Evolutionary conservation across 1,284 basidiomycete species (phyloP), one percentile per base, ranked within the genome.

Genomic region (Pseudozyma thailandica): DNA sequence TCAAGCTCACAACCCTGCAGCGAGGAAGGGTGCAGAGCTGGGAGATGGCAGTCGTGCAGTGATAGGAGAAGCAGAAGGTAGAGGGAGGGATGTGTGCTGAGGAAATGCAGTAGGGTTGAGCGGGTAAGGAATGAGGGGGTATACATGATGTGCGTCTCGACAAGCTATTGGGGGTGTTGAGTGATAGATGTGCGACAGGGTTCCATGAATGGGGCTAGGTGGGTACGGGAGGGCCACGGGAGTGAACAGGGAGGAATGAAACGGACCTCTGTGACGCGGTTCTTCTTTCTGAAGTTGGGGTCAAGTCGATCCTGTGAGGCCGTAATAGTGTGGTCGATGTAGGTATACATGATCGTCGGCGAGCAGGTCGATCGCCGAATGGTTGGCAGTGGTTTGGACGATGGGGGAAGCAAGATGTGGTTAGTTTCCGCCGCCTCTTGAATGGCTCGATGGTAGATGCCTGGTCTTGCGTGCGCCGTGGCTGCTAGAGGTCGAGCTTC

Each of bases 261-360:
- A 78, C 73, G 64, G 68, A 78, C 74, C 73, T 81, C 77, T 50
- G 79, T 81, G 50, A 74, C 79, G 48, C 76, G 70, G 60, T 77
- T 79, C 72, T 81, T 81, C 71, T 81, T 81, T 55, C 75, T 58
- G 57, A 77, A 77, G 52, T 75, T 59, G 25, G 75, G 79, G 61
- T 81, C 75, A 53, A 79, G 65, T 42, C 70, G 70, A 58, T 61
- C 66, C 68, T 71, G 55, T 47, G 43, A 33, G 33, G 53, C 30
- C 47, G 43, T 4, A 21, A n/a, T 33, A 28, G 33, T 51, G 55
- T 41, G 33, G 57, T 62, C 39, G 25, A 37, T 51, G 27, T 12
- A 31, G 47, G 28, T 50, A 48, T 41, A 50, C 45, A 35, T 31
- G 21, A 10, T n/a, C 39, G 10, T 46, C 28, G 58, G 39, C 18